These are phyloP conservation scores for Lathyrus sativus DNA, from an alignment of 306 rosid species.

Conservation along the genomic window DNA sequence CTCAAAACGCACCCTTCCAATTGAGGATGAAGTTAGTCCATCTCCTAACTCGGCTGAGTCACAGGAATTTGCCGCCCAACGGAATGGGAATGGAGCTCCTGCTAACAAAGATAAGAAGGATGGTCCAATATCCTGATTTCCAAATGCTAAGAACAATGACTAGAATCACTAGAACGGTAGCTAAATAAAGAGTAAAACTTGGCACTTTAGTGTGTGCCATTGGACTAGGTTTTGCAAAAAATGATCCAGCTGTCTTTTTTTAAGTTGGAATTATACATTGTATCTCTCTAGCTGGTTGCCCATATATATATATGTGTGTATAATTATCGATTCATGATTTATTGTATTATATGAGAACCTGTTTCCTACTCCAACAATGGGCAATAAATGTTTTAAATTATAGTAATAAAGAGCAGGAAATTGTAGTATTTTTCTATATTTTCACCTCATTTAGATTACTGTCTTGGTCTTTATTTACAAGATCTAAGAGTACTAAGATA, in stretches of 20 bases:
- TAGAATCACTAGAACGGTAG: conserved; percentile 35
- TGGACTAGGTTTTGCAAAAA: conserved; percentile 36
- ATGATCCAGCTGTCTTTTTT: conserved; percentile 79
- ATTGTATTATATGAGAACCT: conserved; percentile 20
- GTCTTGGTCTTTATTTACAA: too few relatives aligned
- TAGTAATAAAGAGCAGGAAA: neutral
- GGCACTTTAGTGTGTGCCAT: conserved; percentile 32
- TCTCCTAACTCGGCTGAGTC: conserved; percentile 48
- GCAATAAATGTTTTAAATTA: neutral
- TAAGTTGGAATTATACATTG: conserved; percentile 65
- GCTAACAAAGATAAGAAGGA: conserved; percentile 64
- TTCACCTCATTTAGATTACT: neutral
- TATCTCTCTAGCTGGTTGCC: conserved; percentile 25
- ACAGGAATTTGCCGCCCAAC: conserved; percentile 60
- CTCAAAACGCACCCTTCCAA: conserved; percentile 90
- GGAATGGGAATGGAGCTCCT: conserved; percentile 57
- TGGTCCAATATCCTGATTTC: conserved; percentile 51
- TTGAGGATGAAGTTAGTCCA: conserved; percentile 66
- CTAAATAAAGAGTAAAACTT: conserved; percentile 34
- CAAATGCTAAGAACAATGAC: conserved; percentile 49
- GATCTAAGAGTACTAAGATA: too few relatives aligned
- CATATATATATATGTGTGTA: conserved; percentile 32
- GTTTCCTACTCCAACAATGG: conserved; percentile 24
- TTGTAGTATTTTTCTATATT: neutral
- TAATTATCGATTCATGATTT: conserved; percentile 35